Base-by-base conservation (phyloP, 257 asterid genomes). In the Cynanchum wilfordii region DNA sequence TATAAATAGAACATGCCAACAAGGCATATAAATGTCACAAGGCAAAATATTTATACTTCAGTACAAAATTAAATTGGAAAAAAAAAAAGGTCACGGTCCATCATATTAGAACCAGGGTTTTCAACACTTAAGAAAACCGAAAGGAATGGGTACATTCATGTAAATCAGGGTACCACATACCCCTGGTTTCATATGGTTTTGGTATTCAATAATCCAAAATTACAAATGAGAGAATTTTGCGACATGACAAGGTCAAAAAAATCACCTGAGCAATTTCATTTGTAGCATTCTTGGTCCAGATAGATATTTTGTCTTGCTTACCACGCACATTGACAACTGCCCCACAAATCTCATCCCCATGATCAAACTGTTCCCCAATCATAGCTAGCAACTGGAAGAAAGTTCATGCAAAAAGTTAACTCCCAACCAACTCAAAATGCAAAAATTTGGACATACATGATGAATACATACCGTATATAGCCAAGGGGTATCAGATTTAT, bases 311-410 rank as follows among this genome's bases (percentile, higher is more conserved):
- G 68, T 95, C 99, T 81, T 89, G 88, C 86, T 67, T 92, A 66
- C 29, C 38, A 78, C 97, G 87, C 66, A 92, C 89, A 82, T 82
- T 92, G 72, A 92, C 89, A 81, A 95, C 97, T 16, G 96, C 99
- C 78, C 99, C 99, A 82, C 99, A 95, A 45, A 95, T 95, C 73
- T 95, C 99, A 80, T 92, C 98, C 76, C 98, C 98, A 78, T 87
- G 58, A 69, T 92, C 91, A 80, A 95, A 95, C 79, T 95, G 98
- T 76, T 95, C 99, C 44, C 99, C 96, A 73, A 95, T 95, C 97
- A 95, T 85, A 62, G 99, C 97, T 72, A 95, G 86, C 82, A 95
- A 78, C 98, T 95, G 76, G 65, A 52, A 79, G 29, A 54, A 66
- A 73, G 70, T 71, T 51, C 83, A 78, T n/a, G 56, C 29, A n/a